phyloP scores from a whole-genome alignment of 176 grass and related monocot genomes.

The Microstegium vimineum region DNA sequence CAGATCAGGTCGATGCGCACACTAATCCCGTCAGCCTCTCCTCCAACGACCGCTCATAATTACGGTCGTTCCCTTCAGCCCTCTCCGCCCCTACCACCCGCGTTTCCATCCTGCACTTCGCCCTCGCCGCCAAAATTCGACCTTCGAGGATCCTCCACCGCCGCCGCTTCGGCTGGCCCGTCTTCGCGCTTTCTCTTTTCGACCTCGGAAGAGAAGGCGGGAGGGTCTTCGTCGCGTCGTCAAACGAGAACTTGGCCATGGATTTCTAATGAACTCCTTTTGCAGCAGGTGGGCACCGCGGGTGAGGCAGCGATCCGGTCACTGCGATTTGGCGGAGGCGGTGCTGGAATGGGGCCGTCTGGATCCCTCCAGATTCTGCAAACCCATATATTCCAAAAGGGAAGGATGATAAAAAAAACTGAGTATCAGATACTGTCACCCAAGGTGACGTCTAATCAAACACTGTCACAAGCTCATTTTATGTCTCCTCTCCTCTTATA shows the following conservation, averaged over 20 bases:
- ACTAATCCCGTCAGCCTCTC: constrained; percentile 20
- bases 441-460: no score
- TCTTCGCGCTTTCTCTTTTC: constrained; percentile 35
- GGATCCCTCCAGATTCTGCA: no score
- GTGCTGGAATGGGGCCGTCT: no score
- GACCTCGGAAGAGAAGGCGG: background rate
- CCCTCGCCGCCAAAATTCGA: background rate
- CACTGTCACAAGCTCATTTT: no score
- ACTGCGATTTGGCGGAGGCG: background rate
- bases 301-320: background rate
- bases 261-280: background rate
- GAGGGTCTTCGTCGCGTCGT: constrained; percentile 41
- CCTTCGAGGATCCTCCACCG: background rate
- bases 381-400: no score
- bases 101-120: background rate
- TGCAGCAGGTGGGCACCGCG: background rate
- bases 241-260: constrained; percentile 68
- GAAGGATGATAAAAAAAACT: no score
- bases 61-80: background rate
- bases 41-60: background rate
- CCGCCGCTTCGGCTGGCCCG: background rate
- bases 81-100: background rate
- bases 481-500: no score
- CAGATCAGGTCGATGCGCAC: constrained; percentile 60
- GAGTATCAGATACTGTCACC: no score